A percentile compares a stretch with the other conserved stretches of the same genome.
These are phyloP conservation scores for Penicillium steckii DNA, from an alignment of 495 filamentous ascomycete genomes.

Conservation along the genomic window DNA sequence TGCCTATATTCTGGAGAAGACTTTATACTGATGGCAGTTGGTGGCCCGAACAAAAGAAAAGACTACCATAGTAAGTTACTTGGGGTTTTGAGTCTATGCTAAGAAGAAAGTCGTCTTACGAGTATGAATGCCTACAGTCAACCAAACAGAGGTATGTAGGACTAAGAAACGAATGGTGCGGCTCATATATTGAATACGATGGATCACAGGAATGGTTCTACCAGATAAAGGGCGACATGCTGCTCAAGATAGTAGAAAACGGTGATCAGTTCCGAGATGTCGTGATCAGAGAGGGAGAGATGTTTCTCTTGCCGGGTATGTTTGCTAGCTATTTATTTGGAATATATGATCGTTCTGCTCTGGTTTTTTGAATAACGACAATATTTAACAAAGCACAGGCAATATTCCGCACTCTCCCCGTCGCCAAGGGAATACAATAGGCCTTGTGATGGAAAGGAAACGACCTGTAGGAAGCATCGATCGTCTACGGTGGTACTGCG, in stretches of 20 bases:
- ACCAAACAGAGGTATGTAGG: conserved; percentile 53
- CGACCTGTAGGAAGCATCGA: conserved; percentile 65
- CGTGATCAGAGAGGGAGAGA: conserved; percentile 77
- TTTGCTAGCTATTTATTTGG: too few relatives aligned
- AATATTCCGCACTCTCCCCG: conserved; percentile 74
- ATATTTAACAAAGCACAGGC: conserved; percentile 25
- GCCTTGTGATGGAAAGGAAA: conserved; percentile 77
- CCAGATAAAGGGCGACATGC: conserved; percentile 79
- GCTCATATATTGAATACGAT: too few relatives aligned
- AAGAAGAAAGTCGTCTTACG: too few relatives aligned
- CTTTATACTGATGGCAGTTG: conserved; percentile 22
- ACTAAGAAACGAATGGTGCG: neutral
- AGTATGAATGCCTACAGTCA: too few relatives aligned
- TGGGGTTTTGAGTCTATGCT: too few relatives aligned
- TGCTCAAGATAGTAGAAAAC: conserved; percentile 71
- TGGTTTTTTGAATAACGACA: too few relatives aligned
- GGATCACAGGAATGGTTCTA: conserved; percentile 86
- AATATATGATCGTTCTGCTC: too few relatives aligned
- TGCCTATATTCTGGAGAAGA: conserved; percentile 65
- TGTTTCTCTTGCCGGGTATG: conserved; percentile 71
- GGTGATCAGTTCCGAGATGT: conserved; percentile 71
- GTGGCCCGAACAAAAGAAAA: conserved; percentile 19
- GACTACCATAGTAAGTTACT: conserved; percentile 18
- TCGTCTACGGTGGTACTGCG: conserved; percentile 80
- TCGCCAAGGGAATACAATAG: conserved; percentile 54